Evolutionary conservation across 148 eudicot genomes (phyloP), one percentile per base, ranked within the genome.

Genomic region (Vaccinium myrtillus): DNA sequence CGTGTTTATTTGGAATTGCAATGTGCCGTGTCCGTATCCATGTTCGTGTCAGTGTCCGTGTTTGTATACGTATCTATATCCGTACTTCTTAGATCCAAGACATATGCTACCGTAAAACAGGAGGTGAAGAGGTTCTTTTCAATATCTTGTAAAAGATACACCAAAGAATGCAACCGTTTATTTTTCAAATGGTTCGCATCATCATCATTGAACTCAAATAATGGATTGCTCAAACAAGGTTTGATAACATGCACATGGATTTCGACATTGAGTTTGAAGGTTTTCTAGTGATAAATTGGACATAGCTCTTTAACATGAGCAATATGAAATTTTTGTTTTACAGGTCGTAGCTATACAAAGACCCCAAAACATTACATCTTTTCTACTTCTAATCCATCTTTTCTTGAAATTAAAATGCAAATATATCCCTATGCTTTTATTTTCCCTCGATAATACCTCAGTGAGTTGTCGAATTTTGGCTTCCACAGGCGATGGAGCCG

Each of bases 391-490:
- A 69, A 69, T 69, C 39, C 74, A 69, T 27, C 9, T 63, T 6
- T 63, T 23, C 7, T 67, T 13, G 11, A 67, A 25, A 23, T 65
- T 65, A 25, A 11, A 25, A 25, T 67, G 32, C 14, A 12, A 25
- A 67, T 11, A 15, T 27, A 67, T 67, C 39, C 8, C 74, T 12
- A 69, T 30, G 36, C 8, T 27, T 27, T 69, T 69, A 2, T 27
- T 69, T 69, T 13, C 39, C 39, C 74, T 27, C 13, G 18, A 27
- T 27, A 65, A 9, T 55, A 94, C 99, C 98, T 96, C 93, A 87
- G 94, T 89, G 75, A 96, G 98, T 81, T 89, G 91, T 86, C 91
- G 92, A 75, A 96, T 96, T 84, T 94, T 83, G 91, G 92, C 39
- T 53, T 93, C 89, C 19, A 93, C 18, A 71, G 99, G 98, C 5